phyloP scores from a whole-genome alignment of 306 rosid genomes.

The Notholithocarpus densiflorus region DNA sequence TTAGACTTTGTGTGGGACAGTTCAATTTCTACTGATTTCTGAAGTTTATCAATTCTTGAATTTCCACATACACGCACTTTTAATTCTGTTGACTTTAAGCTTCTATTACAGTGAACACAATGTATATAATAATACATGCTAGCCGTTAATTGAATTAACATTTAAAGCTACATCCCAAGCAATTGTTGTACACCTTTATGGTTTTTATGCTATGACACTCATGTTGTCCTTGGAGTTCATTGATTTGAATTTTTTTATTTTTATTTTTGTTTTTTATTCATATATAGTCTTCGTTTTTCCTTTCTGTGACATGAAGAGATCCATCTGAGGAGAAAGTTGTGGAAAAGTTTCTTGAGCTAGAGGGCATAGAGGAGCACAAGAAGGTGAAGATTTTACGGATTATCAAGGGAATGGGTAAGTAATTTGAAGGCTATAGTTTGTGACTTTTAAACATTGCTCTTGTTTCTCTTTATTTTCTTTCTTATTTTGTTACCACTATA shows the following conservation, averaged over 20 bases:
- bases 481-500: neutral
- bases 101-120: neutral
- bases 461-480: neutral
- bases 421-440: slow-evolving; percentile 7
- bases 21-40: neutral
- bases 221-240: neutral
- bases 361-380: slow-evolving; percentile 55
- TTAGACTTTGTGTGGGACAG: neutral
- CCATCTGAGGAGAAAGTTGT: slow-evolving; percentile 63
- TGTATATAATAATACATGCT: neutral
- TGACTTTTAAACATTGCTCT: slow-evolving; percentile 1
- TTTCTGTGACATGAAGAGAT: slow-evolving; percentile 47
- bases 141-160: neutral
- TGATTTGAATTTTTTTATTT: neutral
- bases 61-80: neutral
- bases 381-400: slow-evolving; percentile 53
- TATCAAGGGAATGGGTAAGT: slow-evolving; percentile 79
- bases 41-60: neutral
- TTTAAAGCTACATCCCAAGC: neutral
- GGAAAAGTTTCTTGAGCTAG: slow-evolving; percentile 67
- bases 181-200: neutral
- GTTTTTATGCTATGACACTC: neutral
- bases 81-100: neutral
- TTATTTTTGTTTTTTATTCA: neutral
- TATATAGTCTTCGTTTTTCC: neutral